Evolutionary conservation across 2,329 filamentous ascomycete genomes (phyloP).

Genomic region (Septoria petroselini): DNA sequence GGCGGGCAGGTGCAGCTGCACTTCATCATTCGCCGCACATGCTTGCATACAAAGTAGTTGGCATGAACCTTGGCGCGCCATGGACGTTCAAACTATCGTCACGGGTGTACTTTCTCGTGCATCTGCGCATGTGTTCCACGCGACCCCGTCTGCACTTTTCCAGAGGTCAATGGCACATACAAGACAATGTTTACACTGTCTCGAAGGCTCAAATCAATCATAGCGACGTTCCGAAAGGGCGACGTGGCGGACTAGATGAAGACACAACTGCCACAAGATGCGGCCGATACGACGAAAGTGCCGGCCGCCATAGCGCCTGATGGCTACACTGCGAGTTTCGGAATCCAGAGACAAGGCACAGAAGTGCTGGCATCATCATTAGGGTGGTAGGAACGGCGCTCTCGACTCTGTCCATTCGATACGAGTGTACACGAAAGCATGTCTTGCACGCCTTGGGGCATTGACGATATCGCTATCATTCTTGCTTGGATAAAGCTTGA

Average conservation of each 20-base stretch:
- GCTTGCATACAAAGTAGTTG: background rate
- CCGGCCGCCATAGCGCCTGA: conserved; percentile 14
- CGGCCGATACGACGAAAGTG: conserved; percentile 1
- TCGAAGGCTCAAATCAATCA: too few relatives aligned
- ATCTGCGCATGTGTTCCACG: background rate
- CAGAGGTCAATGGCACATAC: background rate
- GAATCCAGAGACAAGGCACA: conserved; percentile 16
- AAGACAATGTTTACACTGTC: background rate
- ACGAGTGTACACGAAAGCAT: conserved; percentile 21
- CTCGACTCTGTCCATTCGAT: conserved; percentile 16
- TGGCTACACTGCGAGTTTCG: conserved; percentile 13
- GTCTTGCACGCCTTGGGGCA: conserved; percentile 14
- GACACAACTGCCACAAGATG: background rate
- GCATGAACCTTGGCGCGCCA: background rate
- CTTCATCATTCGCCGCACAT: conserved; percentile 1
- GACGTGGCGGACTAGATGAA: background rate
- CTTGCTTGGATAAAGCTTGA: conserved; percentile 16
- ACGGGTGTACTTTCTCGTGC: background rate
- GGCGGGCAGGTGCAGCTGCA: background rate
- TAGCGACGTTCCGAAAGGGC: too few relatives aligned
- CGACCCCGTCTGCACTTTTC: too few relatives aligned
- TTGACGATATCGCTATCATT: conserved; percentile 20
- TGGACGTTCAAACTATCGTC: background rate
- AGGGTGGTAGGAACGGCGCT: conserved; percentile 20
- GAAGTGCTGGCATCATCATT: conserved; percentile 13